phyloP scores from a whole-genome alignment of 495 filamentous ascomycete genomes.

The Astrothelium subdiscretum region DNA sequence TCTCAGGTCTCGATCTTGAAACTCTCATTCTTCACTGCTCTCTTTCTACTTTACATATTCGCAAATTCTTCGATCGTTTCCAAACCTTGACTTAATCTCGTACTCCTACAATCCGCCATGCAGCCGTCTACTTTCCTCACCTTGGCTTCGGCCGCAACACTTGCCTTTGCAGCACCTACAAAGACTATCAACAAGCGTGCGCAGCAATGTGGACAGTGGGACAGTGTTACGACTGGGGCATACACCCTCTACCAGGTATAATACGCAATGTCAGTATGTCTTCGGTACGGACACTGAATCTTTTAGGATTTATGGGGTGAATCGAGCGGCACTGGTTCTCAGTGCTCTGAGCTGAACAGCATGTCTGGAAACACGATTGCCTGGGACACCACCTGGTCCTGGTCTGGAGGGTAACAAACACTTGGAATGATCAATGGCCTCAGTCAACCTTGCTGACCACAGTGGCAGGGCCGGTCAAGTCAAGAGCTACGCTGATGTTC shows the following conservation, averaged over 20 bases:
- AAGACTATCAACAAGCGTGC: neutral
- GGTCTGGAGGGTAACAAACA: constrained; percentile 37
- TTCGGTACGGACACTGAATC: neutral
- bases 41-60: neutral
- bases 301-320: constrained; percentile 11
- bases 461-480: constrained; percentile 21
- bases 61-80: neutral
- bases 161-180: neutral
- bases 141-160: neutral
- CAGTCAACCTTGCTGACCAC: neutral
- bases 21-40: neutral
- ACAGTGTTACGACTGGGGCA: constrained; percentile 2
- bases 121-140: neutral
- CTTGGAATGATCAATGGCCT: neutral
- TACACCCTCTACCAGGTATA: constrained; percentile 12
- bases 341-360: constrained; percentile 46
- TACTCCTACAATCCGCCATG: neutral
- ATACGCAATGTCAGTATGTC: neutral
- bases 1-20: neutral
- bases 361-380: constrained; percentile 34
- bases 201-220: constrained; percentile 12
- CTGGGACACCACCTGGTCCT: constrained; percentile 49
- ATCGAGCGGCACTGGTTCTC: constrained; percentile 32
- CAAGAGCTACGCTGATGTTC: constrained; percentile 50
- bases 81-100: neutral